These are phyloP conservation scores for Diaporthe sp. DNA, from an alignment of 2,329 filamentous ascomycete species.

Conservation along the genomic window DNA sequence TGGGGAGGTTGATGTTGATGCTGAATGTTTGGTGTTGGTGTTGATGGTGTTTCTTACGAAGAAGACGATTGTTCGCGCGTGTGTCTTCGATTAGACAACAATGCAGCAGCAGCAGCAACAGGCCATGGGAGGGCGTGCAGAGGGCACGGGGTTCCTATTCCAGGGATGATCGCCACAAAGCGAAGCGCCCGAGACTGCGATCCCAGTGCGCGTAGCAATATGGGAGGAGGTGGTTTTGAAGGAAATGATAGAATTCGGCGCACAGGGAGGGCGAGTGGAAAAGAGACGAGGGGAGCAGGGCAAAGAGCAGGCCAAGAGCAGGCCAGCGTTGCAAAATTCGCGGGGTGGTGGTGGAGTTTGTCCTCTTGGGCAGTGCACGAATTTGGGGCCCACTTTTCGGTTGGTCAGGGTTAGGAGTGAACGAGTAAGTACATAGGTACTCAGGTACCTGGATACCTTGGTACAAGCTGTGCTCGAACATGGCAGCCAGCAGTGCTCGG, in stretches of 20 bases:
- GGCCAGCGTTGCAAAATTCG: slow-evolving; percentile 23
- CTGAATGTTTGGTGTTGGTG: neutral
- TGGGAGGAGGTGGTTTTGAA: slow-evolving; percentile 27
- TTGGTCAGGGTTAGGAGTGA: slow-evolving; percentile 3
- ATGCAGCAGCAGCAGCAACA: too few species aligned
- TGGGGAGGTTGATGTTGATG: neutral
- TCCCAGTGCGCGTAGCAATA: slow-evolving; percentile 36
- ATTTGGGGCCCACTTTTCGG: slow-evolving; percentile 13
- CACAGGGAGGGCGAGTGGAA: slow-evolving; percentile 29
- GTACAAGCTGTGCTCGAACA: neutral
- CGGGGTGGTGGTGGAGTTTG: slow-evolving; percentile 38
- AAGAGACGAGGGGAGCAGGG: slow-evolving; percentile 17
- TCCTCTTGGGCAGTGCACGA: slow-evolving; percentile 31
- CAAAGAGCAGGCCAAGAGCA: neutral
- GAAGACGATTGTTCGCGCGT: neutral
- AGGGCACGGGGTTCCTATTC: slow-evolving; percentile 12
- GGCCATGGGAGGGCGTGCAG: slow-evolving; percentile 7
- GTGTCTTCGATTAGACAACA: neutral
- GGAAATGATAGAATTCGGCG: slow-evolving; percentile 26
- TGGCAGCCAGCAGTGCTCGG: neutral
- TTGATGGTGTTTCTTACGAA: slow-evolving; percentile 16
- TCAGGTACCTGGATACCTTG: neutral
- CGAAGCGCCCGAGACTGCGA: neutral
- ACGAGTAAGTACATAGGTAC: neutral
- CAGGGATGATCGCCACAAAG: slow-evolving; percentile 9